These are phyloP conservation scores for Echinosphaeria canescens DNA, from an alignment of 2,329 filamentous ascomycete genomes.

Conservation along the genomic window DNA sequence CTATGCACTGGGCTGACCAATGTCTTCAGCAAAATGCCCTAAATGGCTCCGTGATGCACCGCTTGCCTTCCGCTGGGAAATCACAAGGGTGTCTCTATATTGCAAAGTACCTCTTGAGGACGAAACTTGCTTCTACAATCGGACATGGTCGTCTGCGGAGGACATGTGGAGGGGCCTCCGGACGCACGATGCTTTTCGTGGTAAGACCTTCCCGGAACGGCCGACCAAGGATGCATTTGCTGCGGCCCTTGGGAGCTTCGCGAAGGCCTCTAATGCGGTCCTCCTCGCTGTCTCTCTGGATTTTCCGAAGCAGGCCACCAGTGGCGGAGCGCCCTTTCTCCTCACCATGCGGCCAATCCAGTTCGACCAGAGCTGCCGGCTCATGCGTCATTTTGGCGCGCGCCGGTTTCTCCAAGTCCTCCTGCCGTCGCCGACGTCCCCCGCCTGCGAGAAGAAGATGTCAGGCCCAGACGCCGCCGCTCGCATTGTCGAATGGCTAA, in stretches of 20 bases:
- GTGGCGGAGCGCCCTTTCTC: conserved; percentile 17
- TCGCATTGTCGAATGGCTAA: conserved; percentile 19
- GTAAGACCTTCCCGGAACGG: conserved; percentile 23
- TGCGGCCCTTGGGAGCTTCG: conserved; percentile 15
- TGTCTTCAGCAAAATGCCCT: conserved; percentile 15
- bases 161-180: conserved; percentile 18
- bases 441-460: too few species aligned
- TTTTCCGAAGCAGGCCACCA: conserved; percentile 8
- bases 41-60: conserved; percentile 18
- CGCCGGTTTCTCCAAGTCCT: conserved; percentile 35
- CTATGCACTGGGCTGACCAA: conserved; percentile 1
- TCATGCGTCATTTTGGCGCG: conserved; percentile 30
- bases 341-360: conserved; percentile 24
- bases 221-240: conserved; percentile 22
- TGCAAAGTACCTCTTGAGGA: conserved; percentile 18
- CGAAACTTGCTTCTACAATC: conserved; percentile 14
- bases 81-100: conserved; percentile 21
- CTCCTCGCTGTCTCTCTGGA: conserved; percentile 19
- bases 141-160: conserved; percentile 14
- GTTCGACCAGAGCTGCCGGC: conserved; percentile 25
- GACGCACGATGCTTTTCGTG: conserved; percentile 15
- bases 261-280: conserved; percentile 14
- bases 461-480: too few species aligned
- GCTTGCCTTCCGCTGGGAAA: conserved; percentile 27
- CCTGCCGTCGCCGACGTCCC: conserved; percentile 24